These are phyloP conservation scores for Davidsoniella virescens DNA, from an alignment of 2,329 filamentous ascomycete species.

Conservation along the genomic window DNA sequence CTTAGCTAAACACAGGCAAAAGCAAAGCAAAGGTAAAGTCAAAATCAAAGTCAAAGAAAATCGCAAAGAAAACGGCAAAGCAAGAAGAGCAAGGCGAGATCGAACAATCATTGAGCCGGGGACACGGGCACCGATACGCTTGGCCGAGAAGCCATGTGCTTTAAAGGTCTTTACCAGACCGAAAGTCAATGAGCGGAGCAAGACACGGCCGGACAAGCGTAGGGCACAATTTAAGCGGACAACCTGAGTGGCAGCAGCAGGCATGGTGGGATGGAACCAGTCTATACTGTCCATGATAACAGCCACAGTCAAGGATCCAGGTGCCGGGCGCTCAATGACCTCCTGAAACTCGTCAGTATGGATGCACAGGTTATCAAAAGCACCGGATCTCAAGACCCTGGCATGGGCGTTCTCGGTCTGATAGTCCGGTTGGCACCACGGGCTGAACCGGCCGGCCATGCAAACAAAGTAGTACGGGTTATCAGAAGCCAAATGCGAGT, in stretches of 20 bases:
- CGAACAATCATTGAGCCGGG: constrained; percentile 69
- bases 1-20: too few relatives aligned
- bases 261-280: constrained; percentile 59
- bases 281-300: constrained; percentile 97
- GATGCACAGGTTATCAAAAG: constrained; percentile 70
- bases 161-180: constrained; percentile 84
- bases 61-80: too few relatives aligned
- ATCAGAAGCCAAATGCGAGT: constrained; percentile 65
- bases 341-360: constrained; percentile 89
- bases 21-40: too few relatives aligned
- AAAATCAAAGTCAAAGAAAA: too few relatives aligned
- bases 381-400: constrained; percentile 52
- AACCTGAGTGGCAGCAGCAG: constrained; percentile 55
- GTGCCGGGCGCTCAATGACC: constrained; percentile 67
- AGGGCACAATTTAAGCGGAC: constrained; percentile 66
- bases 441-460: constrained; percentile 63
- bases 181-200: constrained; percentile 65
- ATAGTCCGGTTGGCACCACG: constrained; percentile 66
- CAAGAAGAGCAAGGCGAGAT: too few relatives aligned
- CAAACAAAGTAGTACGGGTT: constrained; percentile 93
- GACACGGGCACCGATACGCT: constrained; percentile 56
- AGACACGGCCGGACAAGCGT: constrained; percentile 60
- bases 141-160: constrained; percentile 54
- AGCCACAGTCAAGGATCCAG: constrained; percentile 73
- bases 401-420: constrained; percentile 57